Evolutionary conservation across 768 basidiomycete species (phyloP).

Genomic region (Termitomyces heimii): DNA sequence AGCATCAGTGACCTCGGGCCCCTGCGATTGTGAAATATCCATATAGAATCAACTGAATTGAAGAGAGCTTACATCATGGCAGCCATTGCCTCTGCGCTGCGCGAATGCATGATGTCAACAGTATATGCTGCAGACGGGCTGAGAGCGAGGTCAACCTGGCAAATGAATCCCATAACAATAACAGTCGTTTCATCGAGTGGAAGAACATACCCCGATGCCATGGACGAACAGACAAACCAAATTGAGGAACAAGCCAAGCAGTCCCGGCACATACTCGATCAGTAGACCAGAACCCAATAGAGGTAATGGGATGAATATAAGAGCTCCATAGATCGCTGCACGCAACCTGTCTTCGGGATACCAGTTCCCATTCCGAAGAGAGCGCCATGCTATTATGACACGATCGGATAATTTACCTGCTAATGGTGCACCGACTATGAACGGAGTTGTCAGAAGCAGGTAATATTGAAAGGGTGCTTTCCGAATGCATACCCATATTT

Average conservation of each 20-base stretch:
- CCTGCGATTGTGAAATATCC: slow-evolving; percentile 20
- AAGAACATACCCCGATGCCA: slow-evolving; percentile 49
- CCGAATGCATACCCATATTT: slow-evolving; percentile 40
- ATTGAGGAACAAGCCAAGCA: slow-evolving; percentile 41
- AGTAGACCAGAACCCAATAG: slow-evolving; percentile 42
- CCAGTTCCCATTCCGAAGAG: slow-evolving; percentile 49
- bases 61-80: slow-evolving; percentile 39
- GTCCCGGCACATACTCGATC: slow-evolving; percentile 45
- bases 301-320: slow-evolving; percentile 47
- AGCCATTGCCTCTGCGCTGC: slow-evolving; percentile 61
- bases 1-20: slow-evolving; percentile 41
- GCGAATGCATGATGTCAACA: slow-evolving; percentile 53
- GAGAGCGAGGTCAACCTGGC: slow-evolving; percentile 50
- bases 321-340: slow-evolving; percentile 39
- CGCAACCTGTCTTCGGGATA: slow-evolving; percentile 66
- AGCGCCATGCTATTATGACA: slow-evolving; percentile 41
- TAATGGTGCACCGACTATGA: slow-evolving; percentile 51
- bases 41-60: neutral
- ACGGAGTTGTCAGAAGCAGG: neutral
- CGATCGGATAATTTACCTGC: slow-evolving; percentile 56
- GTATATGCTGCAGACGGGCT: slow-evolving; percentile 50
- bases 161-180: neutral
- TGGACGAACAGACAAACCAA: slow-evolving; percentile 57
- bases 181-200: neutral
- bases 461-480: neutral